Percentiles rank a stretch among this genome's conserved stretches.
Evolutionary conservation across 179 eudicot genomes (phyloP).

Genomic region (Gypsophila paniculata): DNA sequence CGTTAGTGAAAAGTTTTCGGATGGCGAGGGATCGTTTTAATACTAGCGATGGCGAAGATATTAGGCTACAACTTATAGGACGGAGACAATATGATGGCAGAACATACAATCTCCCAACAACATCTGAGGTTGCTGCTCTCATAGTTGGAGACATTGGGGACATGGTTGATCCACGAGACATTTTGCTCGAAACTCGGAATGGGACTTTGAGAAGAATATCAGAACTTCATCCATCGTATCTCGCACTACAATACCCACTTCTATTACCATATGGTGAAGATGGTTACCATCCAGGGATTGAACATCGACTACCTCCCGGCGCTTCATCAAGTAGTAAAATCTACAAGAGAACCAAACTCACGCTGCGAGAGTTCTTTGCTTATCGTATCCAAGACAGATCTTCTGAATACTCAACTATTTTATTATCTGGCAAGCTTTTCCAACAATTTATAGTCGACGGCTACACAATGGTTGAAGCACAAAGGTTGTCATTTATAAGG

Average conservation of each 20-base stretch:
- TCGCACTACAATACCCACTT: background rate
- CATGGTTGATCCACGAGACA: background rate
- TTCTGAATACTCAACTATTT: background rate
- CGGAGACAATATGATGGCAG: background rate
- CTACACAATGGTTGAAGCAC: constrained; percentile 13
- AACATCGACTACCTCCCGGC: background rate
- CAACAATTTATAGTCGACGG: constrained; percentile 14
- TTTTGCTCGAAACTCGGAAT: background rate
- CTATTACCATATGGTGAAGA: background rate
- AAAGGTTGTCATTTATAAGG: background rate
- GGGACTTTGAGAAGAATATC: background rate
- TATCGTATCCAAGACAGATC: background rate
- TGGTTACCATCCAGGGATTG: background rate
- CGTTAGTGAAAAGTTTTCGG: background rate
- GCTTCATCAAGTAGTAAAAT: background rate
- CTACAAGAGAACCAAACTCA: background rate
- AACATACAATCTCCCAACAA: constrained; percentile 1
- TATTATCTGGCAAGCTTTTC: background rate
- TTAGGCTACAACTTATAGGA: background rate
- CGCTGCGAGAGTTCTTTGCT: constrained; percentile 12
- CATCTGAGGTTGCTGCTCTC: background rate
- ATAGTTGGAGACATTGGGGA: background rate
- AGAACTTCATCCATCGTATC: background rate
- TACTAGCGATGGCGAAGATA: background rate
- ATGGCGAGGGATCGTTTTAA: background rate